These are phyloP conservation scores for Candida vaughaniae DNA, from an alignment of 805 yeast species.

Conservation along the genomic window DNA sequence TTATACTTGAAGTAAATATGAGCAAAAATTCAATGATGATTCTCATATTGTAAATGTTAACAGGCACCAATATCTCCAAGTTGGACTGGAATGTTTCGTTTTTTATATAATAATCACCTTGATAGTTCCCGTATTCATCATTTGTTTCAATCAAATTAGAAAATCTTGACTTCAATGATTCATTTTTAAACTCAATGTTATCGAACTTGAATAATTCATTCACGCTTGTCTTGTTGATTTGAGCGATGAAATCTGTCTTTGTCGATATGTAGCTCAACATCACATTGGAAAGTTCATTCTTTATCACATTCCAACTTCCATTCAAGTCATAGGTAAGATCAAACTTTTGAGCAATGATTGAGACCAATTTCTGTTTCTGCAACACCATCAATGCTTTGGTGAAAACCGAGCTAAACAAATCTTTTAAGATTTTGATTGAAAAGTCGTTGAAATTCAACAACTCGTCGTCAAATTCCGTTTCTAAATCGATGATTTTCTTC, in stretches of 20 bases:
- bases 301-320: constrained; percentile 30
- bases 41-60: constrained; percentile 77
- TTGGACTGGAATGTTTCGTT: constrained; percentile 54
- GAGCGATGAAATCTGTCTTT: constrained; percentile 9
- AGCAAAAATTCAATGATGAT: constrained; percentile 72
- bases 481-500: constrained; percentile 29
- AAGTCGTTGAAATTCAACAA: constrained; percentile 42
- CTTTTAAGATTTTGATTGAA: constrained; percentile 57
- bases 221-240: constrained; percentile 13
- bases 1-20: constrained; percentile 61
- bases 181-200: constrained; percentile 14
- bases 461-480: constrained; percentile 20
- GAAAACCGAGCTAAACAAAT: constrained; percentile 71
- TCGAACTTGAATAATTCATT: constrained; percentile 27
- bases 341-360: constrained; percentile 48
- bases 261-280: constrained; percentile 35
- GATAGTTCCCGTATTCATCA: constrained; percentile 10
- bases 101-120: constrained; percentile 50
- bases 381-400: constrained; percentile 59
- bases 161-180: constrained; percentile 4
- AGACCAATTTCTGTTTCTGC: constrained; percentile 67
- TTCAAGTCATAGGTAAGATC: constrained; percentile 24
- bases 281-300: constrained; percentile 31
- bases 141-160: constrained; percentile 7
- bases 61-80: constrained; percentile 64